Evolutionary conservation across 768 basidiomycete species (phyloP), one percentile per base, ranked within the genome.

Genomic region (Hydnomerulius pinastri): DNA sequence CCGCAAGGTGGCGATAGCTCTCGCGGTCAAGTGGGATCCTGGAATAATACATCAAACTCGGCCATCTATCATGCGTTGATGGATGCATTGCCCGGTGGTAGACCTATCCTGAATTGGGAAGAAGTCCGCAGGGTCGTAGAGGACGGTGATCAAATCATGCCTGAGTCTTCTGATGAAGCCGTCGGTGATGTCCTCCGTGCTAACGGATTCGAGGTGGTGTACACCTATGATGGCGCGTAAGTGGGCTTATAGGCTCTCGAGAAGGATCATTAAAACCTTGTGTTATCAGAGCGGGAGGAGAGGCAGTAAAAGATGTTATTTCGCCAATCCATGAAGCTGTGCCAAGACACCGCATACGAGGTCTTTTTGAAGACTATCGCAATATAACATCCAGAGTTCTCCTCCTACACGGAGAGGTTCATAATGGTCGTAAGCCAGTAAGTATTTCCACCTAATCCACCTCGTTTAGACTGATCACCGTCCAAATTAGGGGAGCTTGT

Each of bases 141-240:
- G 23, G 60, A 61, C 33, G 59, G 63, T 6, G 36, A 59, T 2
- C 53, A 54, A 2, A 54, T 65, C 27, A 63, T 53, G 10, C 35
- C 62, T 8, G 20, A 55, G 2, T 57, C 65, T 2, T 55, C 66
- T 0, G 69, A 58, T 13, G 59, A 67, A 12, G 60, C 61, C 4
- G 46, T 77, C 6, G 69, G 69, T 13, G 41, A 63, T 6, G 51
- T 69, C 29, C 56, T 79, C 20, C 60, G 60, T 35, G 62, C 61
- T 42, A 71, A 73, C 13, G 77, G 77, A 0, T 76, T 70, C 30
- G 68, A 71, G 40, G 63, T 72, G n/a, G 46, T 76, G 40, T 68
- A 74, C 43, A 75, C 77, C 13, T 79, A 67, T 35, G 56, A 64
- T 7, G 66, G 68, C 54, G 63, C 63, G 77, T 79, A 49, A 63